Percentiles rank a stretch among this genome's conserved stretches.
These are phyloP conservation scores for Pseudogymnoascus sp. DNA, from an alignment of 2,329 filamentous ascomycete species.

Conservation along the genomic window DNA sequence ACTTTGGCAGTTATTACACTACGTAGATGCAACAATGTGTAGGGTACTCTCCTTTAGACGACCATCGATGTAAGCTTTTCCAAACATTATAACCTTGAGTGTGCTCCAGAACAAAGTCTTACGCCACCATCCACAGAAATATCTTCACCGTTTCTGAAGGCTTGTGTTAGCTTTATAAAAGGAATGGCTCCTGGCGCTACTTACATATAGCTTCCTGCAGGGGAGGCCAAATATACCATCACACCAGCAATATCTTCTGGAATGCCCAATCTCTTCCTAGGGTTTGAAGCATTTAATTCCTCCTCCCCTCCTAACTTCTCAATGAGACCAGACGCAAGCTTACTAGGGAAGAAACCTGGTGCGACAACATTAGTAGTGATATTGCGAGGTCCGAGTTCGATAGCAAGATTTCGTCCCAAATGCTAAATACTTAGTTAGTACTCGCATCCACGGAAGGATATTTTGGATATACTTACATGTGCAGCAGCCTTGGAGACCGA, in stretches of 20 bases:
- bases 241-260: conserved; percentile 53
- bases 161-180: conserved; percentile 9
- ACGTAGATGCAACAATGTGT: background rate
- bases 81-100: background rate
- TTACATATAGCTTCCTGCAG: conserved; percentile 43
- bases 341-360: conserved; percentile 61
- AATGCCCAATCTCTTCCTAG: conserved; percentile 45
- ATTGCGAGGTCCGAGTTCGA: conserved; percentile 57
- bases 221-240: conserved; percentile 48
- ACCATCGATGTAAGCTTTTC: background rate
- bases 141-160: conserved; percentile 31
- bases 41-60: background rate
- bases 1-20: background rate
- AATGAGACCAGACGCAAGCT: conserved; percentile 59
- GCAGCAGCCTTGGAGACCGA: conserved; percentile 60
- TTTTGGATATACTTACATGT: conserved; percentile 22
- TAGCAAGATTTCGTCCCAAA: conserved; percentile 56
- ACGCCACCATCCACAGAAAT: conserved; percentile 28
- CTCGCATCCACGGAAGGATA: background rate
- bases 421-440: conserved; percentile 38
- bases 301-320: conserved; percentile 49
- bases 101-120: background rate
- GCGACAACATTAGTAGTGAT: conserved; percentile 60
- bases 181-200: conserved; percentile 13
- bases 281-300: conserved; percentile 40